These are phyloP conservation scores for Colletotrichum sp. DNA, from an alignment of 2,329 filamentous ascomycete genomes.

Conservation along the genomic window DNA sequence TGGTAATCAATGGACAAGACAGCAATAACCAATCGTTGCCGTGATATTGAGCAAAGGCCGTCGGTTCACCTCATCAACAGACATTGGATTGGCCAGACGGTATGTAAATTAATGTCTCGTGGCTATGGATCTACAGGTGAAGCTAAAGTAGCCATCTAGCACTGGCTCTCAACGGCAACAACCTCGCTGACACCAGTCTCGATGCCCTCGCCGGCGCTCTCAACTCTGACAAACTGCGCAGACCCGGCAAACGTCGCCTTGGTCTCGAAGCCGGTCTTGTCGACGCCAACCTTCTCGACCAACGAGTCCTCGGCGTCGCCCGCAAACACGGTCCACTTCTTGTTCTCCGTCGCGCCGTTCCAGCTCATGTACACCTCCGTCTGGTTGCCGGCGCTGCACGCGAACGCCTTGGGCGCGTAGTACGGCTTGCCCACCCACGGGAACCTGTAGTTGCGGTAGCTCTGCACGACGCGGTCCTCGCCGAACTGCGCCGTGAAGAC, in stretches of 20 bases:
- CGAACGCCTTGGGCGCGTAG: slow-evolving; percentile 5
- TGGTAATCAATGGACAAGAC: neutral
- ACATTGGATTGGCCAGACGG: neutral
- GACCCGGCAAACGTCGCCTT: neutral
- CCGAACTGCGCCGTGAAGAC: slow-evolving; percentile 59
- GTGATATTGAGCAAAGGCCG: neutral
- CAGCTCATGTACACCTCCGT: slow-evolving; percentile 39
- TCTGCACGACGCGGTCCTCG: slow-evolving; percentile 46
- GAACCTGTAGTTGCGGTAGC: slow-evolving; percentile 60
- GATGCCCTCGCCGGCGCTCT: neutral
- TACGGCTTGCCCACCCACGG: slow-evolving; percentile 56
- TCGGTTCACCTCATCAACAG: neutral
- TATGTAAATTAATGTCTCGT: neutral
- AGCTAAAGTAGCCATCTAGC: neutral
- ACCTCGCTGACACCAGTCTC: neutral
- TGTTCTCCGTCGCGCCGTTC: slow-evolving; percentile 38
- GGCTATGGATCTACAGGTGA: neutral
- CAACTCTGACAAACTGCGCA: neutral
- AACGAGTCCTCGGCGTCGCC: neutral
- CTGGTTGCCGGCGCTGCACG: neutral
- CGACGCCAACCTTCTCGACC: neutral
- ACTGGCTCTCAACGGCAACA: neutral
- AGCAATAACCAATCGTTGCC: neutral
- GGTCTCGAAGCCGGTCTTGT: slow-evolving; percentile 7
- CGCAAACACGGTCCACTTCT: slow-evolving; percentile 30